phyloP scores from a whole-genome alignment of 2,329 filamentous ascomycete species.

The Alternaria brassicicola region DNA sequence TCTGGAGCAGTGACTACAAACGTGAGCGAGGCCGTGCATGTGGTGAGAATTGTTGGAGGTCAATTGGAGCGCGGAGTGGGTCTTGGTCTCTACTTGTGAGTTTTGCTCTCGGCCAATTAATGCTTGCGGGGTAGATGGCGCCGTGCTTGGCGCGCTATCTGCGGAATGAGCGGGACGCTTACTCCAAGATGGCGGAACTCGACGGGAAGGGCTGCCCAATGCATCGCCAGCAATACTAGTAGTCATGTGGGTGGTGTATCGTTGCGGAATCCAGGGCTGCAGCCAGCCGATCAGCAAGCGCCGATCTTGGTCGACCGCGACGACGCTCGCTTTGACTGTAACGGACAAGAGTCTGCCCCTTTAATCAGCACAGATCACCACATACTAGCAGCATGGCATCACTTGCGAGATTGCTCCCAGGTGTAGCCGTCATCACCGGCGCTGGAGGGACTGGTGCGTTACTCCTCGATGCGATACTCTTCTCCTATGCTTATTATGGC shows the following conservation, averaged over 20 bases:
- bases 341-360: not conserved
- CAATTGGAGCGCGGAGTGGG: slow-evolving; percentile 14
- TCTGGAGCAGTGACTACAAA: slow-evolving; percentile 35
- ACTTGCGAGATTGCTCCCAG: slow-evolving; percentile 26
- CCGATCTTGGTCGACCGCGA: not conserved
- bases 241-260: not conserved
- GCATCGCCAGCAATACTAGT: not conserved
- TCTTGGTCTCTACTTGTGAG: slow-evolving; percentile 3
- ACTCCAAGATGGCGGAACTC: slow-evolving; percentile 7
- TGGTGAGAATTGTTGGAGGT: slow-evolving; percentile 26
- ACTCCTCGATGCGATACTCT: not conserved
- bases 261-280: not conserved
- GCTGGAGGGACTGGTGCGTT: slow-evolving; percentile 43
- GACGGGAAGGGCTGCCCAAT: not conserved
- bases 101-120: slow-evolving; percentile 2
- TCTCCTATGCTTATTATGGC: not conserved
- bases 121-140: slow-evolving; percentile 9
- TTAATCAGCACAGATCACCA: too few species aligned
- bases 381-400: slow-evolving; percentile 15
- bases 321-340: not conserved
- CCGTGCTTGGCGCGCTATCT: not conserved
- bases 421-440: slow-evolving; percentile 44
- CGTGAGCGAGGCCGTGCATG: slow-evolving; percentile 36
- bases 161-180: not conserved
- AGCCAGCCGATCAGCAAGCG: not conserved